phyloP scores from a whole-genome alignment of 345 rosid species.

The Erodium maritimum region DNA sequence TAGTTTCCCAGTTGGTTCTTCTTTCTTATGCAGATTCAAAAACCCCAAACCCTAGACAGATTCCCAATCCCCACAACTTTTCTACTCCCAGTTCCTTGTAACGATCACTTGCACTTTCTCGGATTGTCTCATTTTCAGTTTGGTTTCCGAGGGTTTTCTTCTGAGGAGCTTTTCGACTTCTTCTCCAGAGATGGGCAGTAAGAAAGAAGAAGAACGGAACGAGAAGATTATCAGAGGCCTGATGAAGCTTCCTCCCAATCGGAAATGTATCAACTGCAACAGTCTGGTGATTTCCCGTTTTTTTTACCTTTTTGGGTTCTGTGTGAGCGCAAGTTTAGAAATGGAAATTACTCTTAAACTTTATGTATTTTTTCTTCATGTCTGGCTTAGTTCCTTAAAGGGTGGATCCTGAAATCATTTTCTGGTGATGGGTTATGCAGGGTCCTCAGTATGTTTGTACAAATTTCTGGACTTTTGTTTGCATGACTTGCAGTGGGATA shows the following conservation, averaged over 20 bases:
- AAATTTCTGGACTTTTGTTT: constrained; percentile 88
- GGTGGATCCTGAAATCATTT: background rate
- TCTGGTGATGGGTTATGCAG: constrained; percentile 34
- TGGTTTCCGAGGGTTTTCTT: constrained; percentile 10
- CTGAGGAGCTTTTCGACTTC: constrained; percentile 10
- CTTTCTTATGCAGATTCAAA: background rate
- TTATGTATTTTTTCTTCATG: background rate
- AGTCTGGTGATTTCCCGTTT: constrained; percentile 40
- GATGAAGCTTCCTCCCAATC: constrained; percentile 96
- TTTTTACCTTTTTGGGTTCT: background rate
- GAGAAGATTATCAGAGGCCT: constrained; percentile 96
- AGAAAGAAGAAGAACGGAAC: constrained; percentile 82
- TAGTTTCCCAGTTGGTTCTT: no score
- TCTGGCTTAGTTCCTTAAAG: background rate
- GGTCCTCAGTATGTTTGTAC: constrained; percentile 95
- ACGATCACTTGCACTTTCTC: background rate
- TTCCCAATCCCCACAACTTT: background rate
- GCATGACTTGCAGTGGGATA: constrained; percentile 86
- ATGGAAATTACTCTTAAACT: no score
- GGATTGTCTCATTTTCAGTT: background rate
- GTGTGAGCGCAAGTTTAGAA: background rate
- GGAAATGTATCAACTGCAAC: constrained; percentile 94
- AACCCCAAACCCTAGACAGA: background rate
- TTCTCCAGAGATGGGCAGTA: constrained; percentile 69
- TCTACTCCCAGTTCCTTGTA: no score